These are phyloP conservation scores for Penicillium hordei DNA, from an alignment of 2,329 filamentous ascomycete species.

Conservation along the genomic window DNA sequence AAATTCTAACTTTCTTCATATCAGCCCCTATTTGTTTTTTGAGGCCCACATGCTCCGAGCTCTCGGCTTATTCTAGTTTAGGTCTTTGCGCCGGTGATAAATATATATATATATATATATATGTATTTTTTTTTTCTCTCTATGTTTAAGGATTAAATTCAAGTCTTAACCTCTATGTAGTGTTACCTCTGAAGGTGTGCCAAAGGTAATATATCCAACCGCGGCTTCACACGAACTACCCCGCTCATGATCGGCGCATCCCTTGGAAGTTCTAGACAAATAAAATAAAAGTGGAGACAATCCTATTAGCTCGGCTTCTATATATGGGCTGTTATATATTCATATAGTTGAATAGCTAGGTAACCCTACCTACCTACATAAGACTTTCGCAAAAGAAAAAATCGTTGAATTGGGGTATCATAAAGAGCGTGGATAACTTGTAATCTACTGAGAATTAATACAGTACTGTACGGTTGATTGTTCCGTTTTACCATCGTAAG, in stretches of 20 bases:
- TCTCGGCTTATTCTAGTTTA: slow-evolving; percentile 2
- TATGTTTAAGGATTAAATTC: too few relatives aligned
- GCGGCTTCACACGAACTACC: slow-evolving; percentile 11
- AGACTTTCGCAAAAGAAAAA: background rate
- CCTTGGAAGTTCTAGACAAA: background rate
- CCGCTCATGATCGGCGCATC: background rate
- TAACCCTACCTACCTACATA: too few relatives aligned
- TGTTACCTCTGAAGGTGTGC: too few relatives aligned
- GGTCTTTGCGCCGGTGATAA: background rate
- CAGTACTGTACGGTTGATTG: background rate
- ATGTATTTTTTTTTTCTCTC: too few relatives aligned
- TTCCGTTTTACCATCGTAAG: background rate
- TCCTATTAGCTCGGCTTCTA: too few relatives aligned
- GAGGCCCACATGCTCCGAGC: slow-evolving; percentile 5
- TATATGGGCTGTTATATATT: too few relatives aligned
- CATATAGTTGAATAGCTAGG: too few relatives aligned
- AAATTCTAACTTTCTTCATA: background rate
- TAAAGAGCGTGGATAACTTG: background rate
- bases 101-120: too few relatives aligned
- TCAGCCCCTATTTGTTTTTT: background rate
- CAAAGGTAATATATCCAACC: background rate
- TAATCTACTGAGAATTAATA: background rate
- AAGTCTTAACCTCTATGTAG: too few relatives aligned
- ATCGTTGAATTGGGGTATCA: background rate
- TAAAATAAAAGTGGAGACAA: background rate